Base-by-base conservation (phyloP, 2,329 filamentous ascomycete genomes). In the Colletotrichum tanaceti region DNA sequence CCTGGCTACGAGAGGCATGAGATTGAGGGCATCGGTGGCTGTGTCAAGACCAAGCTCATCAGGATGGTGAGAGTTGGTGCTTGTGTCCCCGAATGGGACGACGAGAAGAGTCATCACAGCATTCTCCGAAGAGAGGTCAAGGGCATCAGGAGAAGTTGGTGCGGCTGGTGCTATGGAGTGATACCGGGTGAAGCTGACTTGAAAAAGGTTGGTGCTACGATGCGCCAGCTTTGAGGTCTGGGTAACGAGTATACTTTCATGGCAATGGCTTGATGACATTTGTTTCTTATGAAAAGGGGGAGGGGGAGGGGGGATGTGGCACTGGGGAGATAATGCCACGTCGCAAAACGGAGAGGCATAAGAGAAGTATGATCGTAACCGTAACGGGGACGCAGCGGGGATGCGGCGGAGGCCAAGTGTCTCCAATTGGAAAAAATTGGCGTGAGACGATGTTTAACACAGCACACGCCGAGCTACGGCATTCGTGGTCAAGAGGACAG, bases 21-120 rank as follows among this genome's bases (percentile, higher is more conserved):
- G 79, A 92, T 98, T 69, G 93, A 97, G 75, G 94, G 94, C 2
- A 92, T 98, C 52, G 94, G 94, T 13, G 94, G 94, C 0, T 87
- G 91, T 16, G 89, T 98, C 61, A 97, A 97, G 84, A 92, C 91
- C 70, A 97, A 95, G 80, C 85, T 92, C n/a, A 93, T 96, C 74
- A 90, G 91, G 74, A 90, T 93, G 81, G 89, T 97, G 6, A 87
- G 86, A 68, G 90, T 98, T 0, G 95, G 94, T 1, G 92, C 91
- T 5, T 93, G 91, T 70, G 95, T 98, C 14, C 91, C 91, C 70
- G 93, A 97, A 77, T 94, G 90, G 81, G 91, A 93, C 72, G 93
- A 95, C 75, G 93, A 97, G 79, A 86, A 87, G 64, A 86, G 86
- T 43, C 84, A 85, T 9, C 89, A 88, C 5, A 84, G 86, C 65